Evolutionary conservation across 176 grass and related monocot species (phyloP).

Genomic region (Ensete glaucum): DNA sequence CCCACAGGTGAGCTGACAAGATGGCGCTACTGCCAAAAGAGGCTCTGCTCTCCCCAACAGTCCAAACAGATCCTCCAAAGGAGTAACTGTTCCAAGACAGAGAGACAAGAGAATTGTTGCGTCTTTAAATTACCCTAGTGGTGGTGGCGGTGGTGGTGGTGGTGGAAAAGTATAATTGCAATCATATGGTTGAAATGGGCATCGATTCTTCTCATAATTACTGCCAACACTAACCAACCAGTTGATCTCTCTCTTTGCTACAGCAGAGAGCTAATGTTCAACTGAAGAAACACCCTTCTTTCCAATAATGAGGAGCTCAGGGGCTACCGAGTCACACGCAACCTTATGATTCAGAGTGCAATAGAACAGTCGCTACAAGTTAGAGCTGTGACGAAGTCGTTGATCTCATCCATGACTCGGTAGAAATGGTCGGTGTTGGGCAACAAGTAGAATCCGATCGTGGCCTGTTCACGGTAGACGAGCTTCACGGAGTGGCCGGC

Average conservation of each 20-base stretch:
- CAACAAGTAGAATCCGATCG: constrained; percentile 82
- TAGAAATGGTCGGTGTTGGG: constrained; percentile 88
- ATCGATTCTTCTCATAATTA: too few species aligned
- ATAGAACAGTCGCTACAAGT: constrained; percentile 41
- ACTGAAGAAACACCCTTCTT: neutral
- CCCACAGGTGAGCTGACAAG: too few species aligned
- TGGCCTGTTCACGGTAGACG: constrained; percentile 76
- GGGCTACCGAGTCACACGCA: neutral
- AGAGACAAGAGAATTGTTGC: too few species aligned
- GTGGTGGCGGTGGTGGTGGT: too few species aligned
- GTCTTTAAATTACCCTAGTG: too few species aligned
- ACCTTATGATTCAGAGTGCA: constrained; percentile 10
- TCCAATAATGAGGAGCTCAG: neutral
- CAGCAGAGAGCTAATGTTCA: neutral
- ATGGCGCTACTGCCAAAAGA: too few species aligned
- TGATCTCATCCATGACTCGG: constrained; percentile 93
- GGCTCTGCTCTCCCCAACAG: too few species aligned
- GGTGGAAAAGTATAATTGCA: too few species aligned
- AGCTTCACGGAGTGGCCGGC: constrained; percentile 67
- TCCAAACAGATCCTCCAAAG: too few species aligned
- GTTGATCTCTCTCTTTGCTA: neutral
- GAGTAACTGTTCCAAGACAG: too few species aligned
- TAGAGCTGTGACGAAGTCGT: constrained; percentile 59
- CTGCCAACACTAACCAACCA: too few species aligned
- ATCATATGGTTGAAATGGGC: too few species aligned